Percentiles rank a stretch among this genome's conserved stretches.
Conservation (phyloP, 2,329 filamentous ascomycete genomes). For the Fusarium algeriense region DNA sequence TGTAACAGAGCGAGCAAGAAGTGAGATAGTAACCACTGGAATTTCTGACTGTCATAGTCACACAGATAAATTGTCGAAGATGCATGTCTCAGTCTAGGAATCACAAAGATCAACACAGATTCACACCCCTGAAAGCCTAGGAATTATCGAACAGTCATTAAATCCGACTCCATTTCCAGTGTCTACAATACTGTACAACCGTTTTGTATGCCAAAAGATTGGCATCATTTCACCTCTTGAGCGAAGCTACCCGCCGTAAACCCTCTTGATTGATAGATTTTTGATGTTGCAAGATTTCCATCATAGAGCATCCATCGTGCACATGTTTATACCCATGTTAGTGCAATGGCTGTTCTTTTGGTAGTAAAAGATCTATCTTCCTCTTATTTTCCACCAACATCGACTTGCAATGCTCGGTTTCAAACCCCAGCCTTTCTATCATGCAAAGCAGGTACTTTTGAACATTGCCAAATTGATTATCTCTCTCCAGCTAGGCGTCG, state of each 20-base stretch:
- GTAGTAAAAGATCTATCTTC: constrained; percentile 6
- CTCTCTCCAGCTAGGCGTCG: constrained; percentile 82
- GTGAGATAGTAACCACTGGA: neutral
- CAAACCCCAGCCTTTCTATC: constrained; percentile 18
- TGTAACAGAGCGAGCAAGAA: neutral
- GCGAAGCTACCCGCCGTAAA: neutral
- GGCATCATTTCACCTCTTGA: neutral
- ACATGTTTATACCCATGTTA: neutral
- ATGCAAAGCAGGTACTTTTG: constrained; percentile 9
- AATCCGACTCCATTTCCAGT: constrained; percentile 10
- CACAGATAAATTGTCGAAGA: constrained; percentile 11
- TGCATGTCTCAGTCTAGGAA: constrained; percentile 13
- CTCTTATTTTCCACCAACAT: neutral
- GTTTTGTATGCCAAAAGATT: constrained; percentile 9
- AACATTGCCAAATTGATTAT: constrained; percentile 49
- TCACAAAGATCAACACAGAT: constrained; percentile 5
- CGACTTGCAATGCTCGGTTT: neutral
- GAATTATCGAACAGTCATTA: neutral
- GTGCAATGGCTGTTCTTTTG: neutral
- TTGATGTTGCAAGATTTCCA: constrained; percentile 9
- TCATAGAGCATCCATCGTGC: constrained; percentile 3
- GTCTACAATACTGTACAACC: constrained; percentile 31
- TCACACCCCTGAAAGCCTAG: neutral
- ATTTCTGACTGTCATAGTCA: constrained; percentile 10
- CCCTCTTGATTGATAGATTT: constrained; percentile 5